Conservation (phyloP, 2,329 filamentous ascomycete genomes). For the Lecanicillium sp. region DNA sequence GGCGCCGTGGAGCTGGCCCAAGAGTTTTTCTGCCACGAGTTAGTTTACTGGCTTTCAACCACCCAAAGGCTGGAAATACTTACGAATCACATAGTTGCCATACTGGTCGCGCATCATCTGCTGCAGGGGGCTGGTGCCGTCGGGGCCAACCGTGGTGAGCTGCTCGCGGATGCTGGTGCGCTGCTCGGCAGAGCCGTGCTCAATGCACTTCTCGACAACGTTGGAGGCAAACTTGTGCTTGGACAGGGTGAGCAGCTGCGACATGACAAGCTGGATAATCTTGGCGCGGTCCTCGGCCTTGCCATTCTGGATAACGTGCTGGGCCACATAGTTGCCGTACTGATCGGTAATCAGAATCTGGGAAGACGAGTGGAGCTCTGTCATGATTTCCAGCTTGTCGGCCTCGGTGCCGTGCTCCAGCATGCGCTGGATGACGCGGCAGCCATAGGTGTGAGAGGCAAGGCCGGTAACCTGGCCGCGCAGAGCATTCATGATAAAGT, state of each 20-base stretch:
- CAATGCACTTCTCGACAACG: constrained; percentile 88
- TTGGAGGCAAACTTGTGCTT: constrained; percentile 98
- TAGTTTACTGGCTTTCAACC: constrained; percentile 6
- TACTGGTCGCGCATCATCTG: constrained; percentile 82
- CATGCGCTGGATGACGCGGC: constrained; percentile 86
- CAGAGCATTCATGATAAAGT: constrained; percentile 78
- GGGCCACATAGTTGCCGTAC: constrained; percentile 93
- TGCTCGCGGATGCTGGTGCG: constrained; percentile 59
- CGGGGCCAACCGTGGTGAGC: constrained; percentile 49
- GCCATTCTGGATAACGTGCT: constrained; percentile 81
- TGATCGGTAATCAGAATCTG: constrained; percentile 71
- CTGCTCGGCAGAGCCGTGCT: constrained; percentile 60
- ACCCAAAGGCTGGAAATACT: constrained; percentile 27
- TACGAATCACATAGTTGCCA: constrained; percentile 95
- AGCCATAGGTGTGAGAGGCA: constrained; percentile 76
- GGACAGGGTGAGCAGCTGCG: constrained; percentile 64
- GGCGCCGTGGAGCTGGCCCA: constrained; percentile 51
- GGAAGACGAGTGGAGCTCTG: constrained; percentile 69
- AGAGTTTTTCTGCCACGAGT: constrained; percentile 63
- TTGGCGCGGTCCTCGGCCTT: constrained; percentile 60
- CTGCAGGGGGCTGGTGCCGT: constrained; percentile 63
- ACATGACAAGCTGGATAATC: constrained; percentile 67
- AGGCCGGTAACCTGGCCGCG: constrained; percentile 65
- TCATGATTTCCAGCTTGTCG: constrained; percentile 64
- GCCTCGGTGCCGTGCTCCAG: constrained; percentile 70